Percentiles rank a stretch among this genome's conserved stretches.
phyloP scores from a whole-genome alignment of 148 eudicot genomes.

The Rhododendron mucronatum region DNA sequence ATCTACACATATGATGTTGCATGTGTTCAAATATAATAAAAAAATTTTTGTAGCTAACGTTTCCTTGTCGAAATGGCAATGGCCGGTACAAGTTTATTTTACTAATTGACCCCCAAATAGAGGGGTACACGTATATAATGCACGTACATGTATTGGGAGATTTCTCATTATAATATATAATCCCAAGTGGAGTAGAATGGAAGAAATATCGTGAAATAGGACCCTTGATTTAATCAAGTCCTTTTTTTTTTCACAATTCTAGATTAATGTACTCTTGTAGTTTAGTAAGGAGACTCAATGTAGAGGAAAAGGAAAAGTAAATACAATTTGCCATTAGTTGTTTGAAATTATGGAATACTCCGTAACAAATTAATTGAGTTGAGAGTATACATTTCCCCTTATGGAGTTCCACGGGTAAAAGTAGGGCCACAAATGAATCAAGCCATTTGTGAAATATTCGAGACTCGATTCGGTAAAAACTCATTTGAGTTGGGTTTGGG shows the following conservation, averaged over 20 bases:
- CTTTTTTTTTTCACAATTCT: neutral
- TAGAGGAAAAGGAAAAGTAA: neutral
- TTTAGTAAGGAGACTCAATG: neutral
- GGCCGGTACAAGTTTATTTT: neutral
- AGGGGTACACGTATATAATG: neutral
- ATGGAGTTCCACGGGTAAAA: neutral
- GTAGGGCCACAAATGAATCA: too few relatives aligned
- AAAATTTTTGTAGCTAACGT: too few relatives aligned
- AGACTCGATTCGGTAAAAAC: too few relatives aligned
- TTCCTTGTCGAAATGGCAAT: neutral
- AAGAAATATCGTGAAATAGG: too few relatives aligned
- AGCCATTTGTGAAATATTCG: too few relatives aligned
- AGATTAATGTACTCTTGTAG: neutral
- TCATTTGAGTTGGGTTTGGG: too few relatives aligned
- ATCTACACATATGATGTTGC: neutral
- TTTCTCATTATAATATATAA: neutral
- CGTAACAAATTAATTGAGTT: neutral
- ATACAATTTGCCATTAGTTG: neutral
- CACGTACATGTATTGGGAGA: neutral
- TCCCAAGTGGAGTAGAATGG: neutral
- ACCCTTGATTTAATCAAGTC: neutral
- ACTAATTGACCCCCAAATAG: neutral
- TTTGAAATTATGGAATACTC: neutral
- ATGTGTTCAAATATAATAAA: neutral
- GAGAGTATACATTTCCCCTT: neutral